Base-by-base conservation (phyloP, 805 yeast genomes). In the Komagataella ulmi region DNA sequence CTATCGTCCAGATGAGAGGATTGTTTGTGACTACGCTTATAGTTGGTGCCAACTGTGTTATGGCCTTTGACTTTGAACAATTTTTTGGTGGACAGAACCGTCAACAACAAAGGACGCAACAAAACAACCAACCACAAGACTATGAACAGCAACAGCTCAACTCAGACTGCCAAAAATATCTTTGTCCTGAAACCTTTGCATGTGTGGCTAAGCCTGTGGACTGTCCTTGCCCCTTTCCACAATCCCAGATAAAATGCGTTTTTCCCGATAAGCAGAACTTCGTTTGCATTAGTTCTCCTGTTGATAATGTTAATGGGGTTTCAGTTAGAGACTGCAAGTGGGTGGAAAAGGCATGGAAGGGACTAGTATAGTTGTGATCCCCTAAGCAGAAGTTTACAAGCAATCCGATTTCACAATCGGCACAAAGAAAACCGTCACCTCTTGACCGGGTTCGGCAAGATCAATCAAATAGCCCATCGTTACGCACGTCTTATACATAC, bases 141-240 rank as follows among this genome's bases (percentile, higher is more conserved):
- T 65, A 67, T 51, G 79, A 75, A 54, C 56, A 60, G 12, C 59
- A 65, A 48, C 67, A 67, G 50, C 63, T 74, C 44, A 66, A 69
- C 40, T 53, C 70, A 5, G 67, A 71, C 3, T 93, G 99, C 61
- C 65, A 67, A 7, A 69, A 70, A 5, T 91, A 83, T 63, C 66
- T 91, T 43, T 93, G 99, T 62, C 88, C 88, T 3, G 95, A 83
- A 57, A 88, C 97, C 0, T 71, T 81, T 45, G 72, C 72, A 7
- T 93, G 99, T 69, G 99, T 88, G 0, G 72, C 74, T 1, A 59
- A 66, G 1, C 79, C 88, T 0, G 57, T 73, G 6, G 85, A 83
- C 50, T 93, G 99, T 64, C 96, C 97, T 1, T 93, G 99, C 64
- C 88, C 88, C 2, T 91, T 80, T 61, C 93, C 96, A 1, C 79